These are phyloP conservation scores for Microthyrium microscopicum DNA, from an alignment of 2,329 filamentous ascomycete genomes.

Conservation along the genomic window DNA sequence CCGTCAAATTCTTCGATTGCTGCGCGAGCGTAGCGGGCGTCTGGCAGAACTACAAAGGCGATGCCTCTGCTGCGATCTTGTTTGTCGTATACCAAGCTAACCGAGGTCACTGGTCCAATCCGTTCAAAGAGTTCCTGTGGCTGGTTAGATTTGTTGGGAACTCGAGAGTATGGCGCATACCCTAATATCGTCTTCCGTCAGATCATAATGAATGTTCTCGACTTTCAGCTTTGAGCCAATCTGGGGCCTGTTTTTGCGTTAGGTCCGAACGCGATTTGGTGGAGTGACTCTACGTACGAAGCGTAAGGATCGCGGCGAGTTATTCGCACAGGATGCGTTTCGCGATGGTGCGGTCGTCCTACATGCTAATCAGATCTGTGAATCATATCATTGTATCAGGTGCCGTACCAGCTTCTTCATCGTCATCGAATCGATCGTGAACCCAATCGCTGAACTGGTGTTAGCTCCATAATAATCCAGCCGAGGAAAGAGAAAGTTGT, in stretches of 20 bases:
- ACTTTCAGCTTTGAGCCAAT: conserved; percentile 59
- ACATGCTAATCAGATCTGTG: conserved; percentile 11
- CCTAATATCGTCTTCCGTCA: conserved; percentile 68
- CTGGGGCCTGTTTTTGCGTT: conserved; percentile 25
- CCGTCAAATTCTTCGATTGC: conserved; percentile 73
- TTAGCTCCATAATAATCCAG: conserved; percentile 10
- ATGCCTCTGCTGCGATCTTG: conserved; percentile 75
- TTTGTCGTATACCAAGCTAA: conserved; percentile 68
- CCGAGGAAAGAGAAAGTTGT: neutral
- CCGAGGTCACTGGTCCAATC: conserved; percentile 54
- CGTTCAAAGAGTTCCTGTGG: conserved; percentile 59
- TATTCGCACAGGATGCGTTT: conserved; percentile 6
- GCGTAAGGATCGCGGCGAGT: conserved; percentile 3
- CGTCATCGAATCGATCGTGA: conserved; percentile 74
- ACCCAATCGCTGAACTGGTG: conserved; percentile 66
- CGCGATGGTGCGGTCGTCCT: conserved; percentile 10
- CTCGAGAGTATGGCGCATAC: conserved; percentile 28
- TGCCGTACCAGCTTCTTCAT: conserved; percentile 32
- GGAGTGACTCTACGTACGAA: neutral
- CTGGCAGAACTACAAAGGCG: conserved; percentile 68
- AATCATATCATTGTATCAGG: no score
- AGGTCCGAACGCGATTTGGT: neutral
- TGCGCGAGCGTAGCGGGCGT: conserved; percentile 49
- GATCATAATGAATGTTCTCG: conserved; percentile 83
- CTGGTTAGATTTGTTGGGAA: conserved; percentile 2